Conservation (phyloP, 129 eudicot genomes). For the Helianthus tuberosus region DNA sequence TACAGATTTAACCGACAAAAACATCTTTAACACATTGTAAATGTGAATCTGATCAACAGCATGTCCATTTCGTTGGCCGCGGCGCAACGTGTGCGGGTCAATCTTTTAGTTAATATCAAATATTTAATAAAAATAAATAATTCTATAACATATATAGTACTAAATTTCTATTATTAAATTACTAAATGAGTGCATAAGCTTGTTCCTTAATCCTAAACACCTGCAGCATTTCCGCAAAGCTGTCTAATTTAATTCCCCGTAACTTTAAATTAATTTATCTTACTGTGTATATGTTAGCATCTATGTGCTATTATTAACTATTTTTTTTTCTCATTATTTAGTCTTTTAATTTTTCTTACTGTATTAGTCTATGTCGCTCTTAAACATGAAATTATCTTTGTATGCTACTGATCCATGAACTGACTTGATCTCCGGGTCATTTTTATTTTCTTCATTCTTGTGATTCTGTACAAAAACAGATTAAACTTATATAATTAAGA, state of each 20-base stretch:
- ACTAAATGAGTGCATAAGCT: neutral
- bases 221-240: neutral
- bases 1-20: too few relatives aligned
- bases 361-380: conserved; percentile 30
- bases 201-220: neutral
- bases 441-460: conserved; percentile 18
- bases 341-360: too few relatives aligned
- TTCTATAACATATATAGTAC: too few relatives aligned
- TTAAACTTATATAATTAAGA: neutral
- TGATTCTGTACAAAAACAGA: conserved; percentile 29
- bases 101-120: too few relatives aligned
- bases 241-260: neutral
- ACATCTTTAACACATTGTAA: too few relatives aligned
- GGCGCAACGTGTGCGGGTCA: too few relatives aligned
- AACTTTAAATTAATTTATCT: neutral
- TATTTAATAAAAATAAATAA: too few relatives aligned
- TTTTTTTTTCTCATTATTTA: neutral
- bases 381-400: conserved; percentile 23
- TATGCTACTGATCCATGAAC: neutral
- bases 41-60: too few relatives aligned
- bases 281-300: neutral
- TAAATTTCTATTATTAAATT: neutral
- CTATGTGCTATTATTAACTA: neutral
- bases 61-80: too few relatives aligned
- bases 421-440: neutral